A percentile compares a stretch with the other conserved stretches of the same genome.
phyloP scores from a whole-genome alignment of 192 early-diverging fungal species.

The Coemansia sp. region DNA sequence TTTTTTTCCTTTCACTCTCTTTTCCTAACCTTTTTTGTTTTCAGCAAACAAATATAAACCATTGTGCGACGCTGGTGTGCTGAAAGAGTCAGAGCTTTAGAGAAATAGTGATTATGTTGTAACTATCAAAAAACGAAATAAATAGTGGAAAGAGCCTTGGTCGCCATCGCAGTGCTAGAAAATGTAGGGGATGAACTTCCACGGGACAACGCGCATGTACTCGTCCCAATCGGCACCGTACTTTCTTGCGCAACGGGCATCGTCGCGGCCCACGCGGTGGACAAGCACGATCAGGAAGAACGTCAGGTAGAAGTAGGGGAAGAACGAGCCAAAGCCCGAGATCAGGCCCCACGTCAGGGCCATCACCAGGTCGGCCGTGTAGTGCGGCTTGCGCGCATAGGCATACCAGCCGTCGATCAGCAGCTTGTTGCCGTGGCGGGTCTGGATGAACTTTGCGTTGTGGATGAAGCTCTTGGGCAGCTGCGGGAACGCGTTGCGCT shows the following conservation, averaged over 20 bases:
- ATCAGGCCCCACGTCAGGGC: slow-evolving; percentile 89
- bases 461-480: slow-evolving; percentile 63
- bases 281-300: slow-evolving; percentile 91
- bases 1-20: neutral
- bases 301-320: slow-evolving; percentile 93
- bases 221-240: slow-evolving; percentile 93
- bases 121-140: too few species aligned
- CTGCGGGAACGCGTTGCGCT: slow-evolving; percentile 58
- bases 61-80: too few species aligned
- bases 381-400: slow-evolving; percentile 88
- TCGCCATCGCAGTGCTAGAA: slow-evolving; percentile 45
- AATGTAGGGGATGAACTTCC: slow-evolving; percentile 81
- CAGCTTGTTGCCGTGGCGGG: slow-evolving; percentile 76
- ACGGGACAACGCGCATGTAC: slow-evolving; percentile 81
- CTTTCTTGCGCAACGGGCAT: slow-evolving; percentile 83
- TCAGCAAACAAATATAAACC: neutral
- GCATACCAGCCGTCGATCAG: slow-evolving; percentile 94
- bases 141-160: neutral
- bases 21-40: neutral
- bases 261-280: slow-evolving; percentile 87
- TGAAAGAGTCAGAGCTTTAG: too few species aligned
- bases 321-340: slow-evolving; percentile 70
- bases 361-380: slow-evolving; percentile 94
- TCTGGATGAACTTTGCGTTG: slow-evolving; percentile 85
- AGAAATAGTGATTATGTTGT: too few species aligned